Evolutionary conservation across 768 basidiomycete species (phyloP).

Genomic region (Serendipita vermifera): DNA sequence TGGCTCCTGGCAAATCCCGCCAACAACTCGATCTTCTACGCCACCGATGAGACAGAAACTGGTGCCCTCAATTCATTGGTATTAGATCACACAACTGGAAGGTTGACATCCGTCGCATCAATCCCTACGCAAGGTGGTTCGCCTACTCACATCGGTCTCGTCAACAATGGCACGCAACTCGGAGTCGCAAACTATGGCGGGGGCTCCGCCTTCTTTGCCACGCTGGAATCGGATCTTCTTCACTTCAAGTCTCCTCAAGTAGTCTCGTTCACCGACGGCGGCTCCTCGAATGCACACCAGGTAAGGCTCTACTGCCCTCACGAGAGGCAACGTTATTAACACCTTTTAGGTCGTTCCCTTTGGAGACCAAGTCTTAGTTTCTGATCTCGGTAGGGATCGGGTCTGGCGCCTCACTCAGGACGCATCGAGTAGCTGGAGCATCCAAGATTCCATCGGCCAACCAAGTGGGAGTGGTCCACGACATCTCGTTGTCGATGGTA

Average conservation of each 20-base stretch:
- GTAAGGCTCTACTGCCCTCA: background rate
- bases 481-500: constrained; percentile 53
- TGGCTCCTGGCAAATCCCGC: background rate
- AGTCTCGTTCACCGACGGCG: background rate
- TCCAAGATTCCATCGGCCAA: constrained; percentile 36
- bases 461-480: constrained; percentile 54
- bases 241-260: background rate
- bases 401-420: constrained; percentile 44
- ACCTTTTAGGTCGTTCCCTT: constrained; percentile 15
- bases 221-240: background rate
- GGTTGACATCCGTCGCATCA: background rate
- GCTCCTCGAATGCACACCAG: background rate
- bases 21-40: constrained; percentile 4
- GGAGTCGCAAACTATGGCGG: constrained; percentile 5
- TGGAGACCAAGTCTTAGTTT: constrained; percentile 45
- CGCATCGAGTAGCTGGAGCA: constrained; percentile 34
- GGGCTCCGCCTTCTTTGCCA: constrained; percentile 3
- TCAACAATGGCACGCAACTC: background rate
- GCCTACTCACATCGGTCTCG: background rate
- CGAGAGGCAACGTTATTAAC: background rate
- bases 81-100: background rate
- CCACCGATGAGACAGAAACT: constrained; percentile 1
- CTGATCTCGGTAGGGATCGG: constrained; percentile 64
- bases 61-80: background rate
- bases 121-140: constrained; percentile 6